Evolutionary conservation across 2,329 filamentous ascomycete species (phyloP).

Genomic region (Macrophomina pseudophaseolina): DNA sequence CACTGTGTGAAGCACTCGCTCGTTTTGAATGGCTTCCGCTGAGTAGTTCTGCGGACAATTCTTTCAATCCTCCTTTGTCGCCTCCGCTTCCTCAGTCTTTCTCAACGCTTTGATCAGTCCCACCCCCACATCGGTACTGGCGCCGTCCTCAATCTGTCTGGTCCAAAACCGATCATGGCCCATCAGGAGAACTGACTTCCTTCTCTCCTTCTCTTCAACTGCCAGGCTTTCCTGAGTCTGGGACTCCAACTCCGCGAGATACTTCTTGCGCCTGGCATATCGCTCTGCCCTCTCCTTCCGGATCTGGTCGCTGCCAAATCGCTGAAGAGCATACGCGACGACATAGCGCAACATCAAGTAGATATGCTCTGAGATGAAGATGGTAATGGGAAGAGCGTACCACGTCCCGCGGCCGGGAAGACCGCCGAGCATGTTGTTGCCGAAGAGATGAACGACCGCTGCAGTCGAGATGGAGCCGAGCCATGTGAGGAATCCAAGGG

Average conservation of each 20-base stretch:
- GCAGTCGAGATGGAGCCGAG: conserved; percentile 40
- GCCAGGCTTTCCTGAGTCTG: conserved; percentile 30
- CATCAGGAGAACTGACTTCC: conserved; percentile 40
- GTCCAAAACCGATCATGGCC: conserved; percentile 40
- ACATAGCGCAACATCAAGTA: conserved; percentile 39
- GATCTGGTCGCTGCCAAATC: conserved; percentile 39
- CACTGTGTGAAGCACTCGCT: too few species aligned
- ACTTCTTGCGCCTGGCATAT: conserved; percentile 37
- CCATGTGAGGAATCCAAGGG: conserved; percentile 41
- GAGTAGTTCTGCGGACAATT: too few species aligned
- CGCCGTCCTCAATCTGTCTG: conserved; percentile 36
- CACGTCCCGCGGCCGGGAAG: conserved; percentile 31
- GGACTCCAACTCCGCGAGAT: conserved; percentile 36
- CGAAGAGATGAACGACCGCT: conserved; percentile 41
- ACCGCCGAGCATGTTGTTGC: conserved; percentile 25
- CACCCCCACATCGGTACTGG: conserved; percentile 33
- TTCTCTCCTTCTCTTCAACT: conserved; percentile 35
- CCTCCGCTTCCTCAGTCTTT: conserved; percentile 23
- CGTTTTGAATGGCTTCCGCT: too few species aligned
- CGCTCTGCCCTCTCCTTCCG: conserved; percentile 34
- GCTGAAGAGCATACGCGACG: conserved; percentile 35
- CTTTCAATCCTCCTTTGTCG: conserved; percentile 8
- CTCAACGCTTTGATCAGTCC: conserved; percentile 37
- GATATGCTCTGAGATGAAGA: conserved; percentile 41
- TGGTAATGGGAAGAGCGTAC: conserved; percentile 38